These are phyloP conservation scores for Rhynchosporium agropyri DNA, from an alignment of 2,329 filamentous ascomycete genomes.

Conservation along the genomic window DNA sequence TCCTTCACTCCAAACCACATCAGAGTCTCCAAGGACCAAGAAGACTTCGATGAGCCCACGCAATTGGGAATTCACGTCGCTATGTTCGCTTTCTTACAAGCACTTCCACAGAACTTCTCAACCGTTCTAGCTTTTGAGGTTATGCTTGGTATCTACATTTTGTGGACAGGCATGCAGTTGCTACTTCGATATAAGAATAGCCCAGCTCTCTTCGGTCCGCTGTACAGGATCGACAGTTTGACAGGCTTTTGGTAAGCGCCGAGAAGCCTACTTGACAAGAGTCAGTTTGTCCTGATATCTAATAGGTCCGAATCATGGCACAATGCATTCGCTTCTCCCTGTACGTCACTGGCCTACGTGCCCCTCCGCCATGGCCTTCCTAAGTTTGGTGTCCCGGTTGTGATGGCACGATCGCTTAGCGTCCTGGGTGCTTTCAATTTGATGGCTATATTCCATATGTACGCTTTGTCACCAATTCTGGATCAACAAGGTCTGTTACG, in stretches of 20 bases:
- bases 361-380: conserved; percentile 43
- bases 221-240: conserved; percentile 45
- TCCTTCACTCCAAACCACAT: conserved; percentile 48
- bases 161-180: conserved; percentile 46
- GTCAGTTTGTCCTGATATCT: conserved; percentile 4
- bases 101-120: conserved; percentile 43
- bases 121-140: conserved; percentile 46
- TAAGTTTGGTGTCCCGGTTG: conserved; percentile 40
- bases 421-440: conserved; percentile 45
- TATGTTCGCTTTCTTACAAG: conserved; percentile 43
- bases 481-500: conserved; percentile 39
- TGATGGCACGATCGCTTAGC: conserved; percentile 42
- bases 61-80: conserved; percentile 44
- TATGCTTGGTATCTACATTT: conserved; percentile 46
- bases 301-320: conserved; percentile 47
- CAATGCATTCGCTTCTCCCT: conserved; percentile 47
- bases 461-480: conserved; percentile 44
- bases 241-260: conserved; percentile 44
- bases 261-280: not conserved
- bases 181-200: conserved; percentile 44
- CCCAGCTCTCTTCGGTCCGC: conserved; percentile 46
- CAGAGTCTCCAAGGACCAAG: conserved; percentile 38
- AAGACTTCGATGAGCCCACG: conserved; percentile 44
- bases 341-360: conserved; percentile 45
- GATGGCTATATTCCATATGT: conserved; percentile 47